A percentile compares a stretch with the other conserved stretches of the same genome.
Evolutionary conservation across 768 basidiomycete species (phyloP).

Genomic region (Lactarius evosmus): DNA sequence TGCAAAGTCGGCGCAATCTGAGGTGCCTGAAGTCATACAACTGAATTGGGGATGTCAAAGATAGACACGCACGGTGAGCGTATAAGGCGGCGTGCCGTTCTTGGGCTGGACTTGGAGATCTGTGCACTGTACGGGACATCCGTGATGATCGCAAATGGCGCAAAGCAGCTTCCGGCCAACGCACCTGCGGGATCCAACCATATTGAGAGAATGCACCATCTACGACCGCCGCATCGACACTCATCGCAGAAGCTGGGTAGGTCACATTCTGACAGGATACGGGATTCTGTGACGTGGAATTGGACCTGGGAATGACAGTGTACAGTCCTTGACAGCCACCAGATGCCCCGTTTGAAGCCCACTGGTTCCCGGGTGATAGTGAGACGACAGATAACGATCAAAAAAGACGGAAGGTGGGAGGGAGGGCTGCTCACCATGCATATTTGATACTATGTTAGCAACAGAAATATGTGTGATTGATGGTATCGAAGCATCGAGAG

Average conservation of each 20-base stretch:
- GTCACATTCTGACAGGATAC: constrained; percentile 53
- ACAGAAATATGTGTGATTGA: background rate
- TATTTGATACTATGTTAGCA: constrained; percentile 51
- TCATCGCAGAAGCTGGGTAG: constrained; percentile 40
- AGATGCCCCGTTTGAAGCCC: constrained; percentile 53
- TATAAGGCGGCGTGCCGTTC: constrained; percentile 60
- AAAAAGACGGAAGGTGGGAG: too few relatives aligned
- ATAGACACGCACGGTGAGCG: constrained; percentile 44
- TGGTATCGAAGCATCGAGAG: background rate
- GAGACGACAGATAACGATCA: background rate
- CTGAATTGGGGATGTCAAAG: background rate
- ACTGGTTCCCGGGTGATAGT: constrained; percentile 36
- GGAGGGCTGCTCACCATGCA: constrained; percentile 50
- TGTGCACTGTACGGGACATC: constrained; percentile 43
- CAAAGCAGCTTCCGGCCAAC: constrained; percentile 8
- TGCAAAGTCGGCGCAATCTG: constrained; percentile 60
- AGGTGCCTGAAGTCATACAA: background rate
- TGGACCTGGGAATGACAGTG: constrained; percentile 48
- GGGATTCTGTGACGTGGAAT: constrained; percentile 35
- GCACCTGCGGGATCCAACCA: constrained; percentile 57
- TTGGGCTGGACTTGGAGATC: constrained; percentile 52
- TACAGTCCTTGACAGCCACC: constrained; percentile 61
- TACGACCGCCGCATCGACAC: constrained; percentile 43
- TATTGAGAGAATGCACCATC: constrained; percentile 54
- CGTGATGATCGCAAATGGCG: background rate